Conservation (phyloP, 1,139 yeast species). For the Suzukiozyma palmioleophila region DNA sequence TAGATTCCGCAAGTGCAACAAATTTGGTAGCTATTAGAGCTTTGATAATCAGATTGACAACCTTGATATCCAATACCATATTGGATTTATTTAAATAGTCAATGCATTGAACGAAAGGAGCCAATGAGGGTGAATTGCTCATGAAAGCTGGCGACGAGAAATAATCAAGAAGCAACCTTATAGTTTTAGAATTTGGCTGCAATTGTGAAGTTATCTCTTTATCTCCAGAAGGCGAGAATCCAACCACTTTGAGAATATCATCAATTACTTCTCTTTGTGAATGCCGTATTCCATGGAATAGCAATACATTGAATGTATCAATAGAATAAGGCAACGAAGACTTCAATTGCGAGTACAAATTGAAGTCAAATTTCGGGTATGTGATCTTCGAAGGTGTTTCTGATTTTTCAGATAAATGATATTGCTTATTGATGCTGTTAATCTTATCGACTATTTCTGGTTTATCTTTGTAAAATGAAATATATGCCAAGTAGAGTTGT, state of each 20-base stretch:
- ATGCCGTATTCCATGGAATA: constrained; percentile 26
- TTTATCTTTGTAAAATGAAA: constrained; percentile 29
- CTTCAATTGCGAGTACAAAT: constrained; percentile 15
- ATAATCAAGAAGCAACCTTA: constrained; percentile 11
- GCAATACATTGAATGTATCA: constrained; percentile 19
- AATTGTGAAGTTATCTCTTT: background rate
- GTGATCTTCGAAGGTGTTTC: constrained; percentile 1
- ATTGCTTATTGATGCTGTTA: constrained; percentile 4
- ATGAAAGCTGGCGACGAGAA: constrained; percentile 7
- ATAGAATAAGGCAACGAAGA: constrained; percentile 9
- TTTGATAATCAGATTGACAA: constrained; percentile 8
- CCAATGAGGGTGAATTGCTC: background rate
- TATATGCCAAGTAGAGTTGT: constrained; percentile 25
- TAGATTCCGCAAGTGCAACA: constrained; percentile 8
- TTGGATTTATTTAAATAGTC: constrained; percentile 2
- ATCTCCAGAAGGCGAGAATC: constrained; percentile 3
- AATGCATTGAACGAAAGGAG: constrained; percentile 1
- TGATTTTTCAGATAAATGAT: constrained; percentile 2
- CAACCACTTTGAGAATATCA: constrained; percentile 12
- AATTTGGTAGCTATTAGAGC: constrained; percentile 7
- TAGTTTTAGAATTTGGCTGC: constrained; percentile 10
- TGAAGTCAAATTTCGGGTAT: constrained; percentile 16
- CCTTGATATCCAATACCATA: constrained; percentile 3
- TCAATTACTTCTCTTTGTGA: constrained; percentile 11
- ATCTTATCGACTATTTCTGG: constrained; percentile 15